These are phyloP conservation scores for Pseudogymnoascus destructans DNA, from an alignment of 2,329 filamentous ascomycete genomes.

Conservation along the genomic window DNA sequence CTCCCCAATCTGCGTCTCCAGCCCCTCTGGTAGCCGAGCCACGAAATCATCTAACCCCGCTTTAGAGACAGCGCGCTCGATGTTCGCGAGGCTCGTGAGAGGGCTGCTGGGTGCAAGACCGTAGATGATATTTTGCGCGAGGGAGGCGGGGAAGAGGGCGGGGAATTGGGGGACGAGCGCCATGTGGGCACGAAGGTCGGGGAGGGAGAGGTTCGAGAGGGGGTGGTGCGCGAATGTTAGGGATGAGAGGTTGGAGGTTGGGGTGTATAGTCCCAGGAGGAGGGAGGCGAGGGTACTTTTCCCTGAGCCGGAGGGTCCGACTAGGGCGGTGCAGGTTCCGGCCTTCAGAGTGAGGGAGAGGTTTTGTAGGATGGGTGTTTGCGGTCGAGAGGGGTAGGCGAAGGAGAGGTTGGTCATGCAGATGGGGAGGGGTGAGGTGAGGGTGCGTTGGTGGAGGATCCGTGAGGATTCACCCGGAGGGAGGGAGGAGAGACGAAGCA, in stretches of 20 bases:
- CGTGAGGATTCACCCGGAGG: conserved; percentile 24
- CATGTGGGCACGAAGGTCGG: conserved; percentile 18
- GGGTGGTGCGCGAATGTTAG: conserved; percentile 29
- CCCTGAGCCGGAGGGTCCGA: conserved; percentile 73
- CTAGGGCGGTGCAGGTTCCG: conserved; percentile 60
- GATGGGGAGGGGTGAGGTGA: not conserved
- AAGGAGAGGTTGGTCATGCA: conserved; percentile 36
- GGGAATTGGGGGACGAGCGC: conserved; percentile 18
- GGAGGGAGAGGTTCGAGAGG: conserved; percentile 26
- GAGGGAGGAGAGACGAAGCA: conserved; percentile 58
- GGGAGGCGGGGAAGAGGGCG: conserved; percentile 29
- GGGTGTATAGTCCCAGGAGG: conserved; percentile 56
- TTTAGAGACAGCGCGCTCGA: conserved; percentile 38
- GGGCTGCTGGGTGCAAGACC: conserved; percentile 48
- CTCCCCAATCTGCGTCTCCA: conserved; percentile 60
- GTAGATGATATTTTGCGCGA: conserved; percentile 34
- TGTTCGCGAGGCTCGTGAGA: conserved; percentile 30
- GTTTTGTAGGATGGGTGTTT: conserved; percentile 42
- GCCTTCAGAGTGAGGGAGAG: conserved; percentile 49
- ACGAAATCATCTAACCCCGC: conserved; percentile 44
- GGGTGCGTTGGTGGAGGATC: not conserved
- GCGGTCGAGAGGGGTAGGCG: conserved; percentile 49
- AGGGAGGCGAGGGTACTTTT: conserved; percentile 76
- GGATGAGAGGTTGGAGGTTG: conserved; percentile 25
- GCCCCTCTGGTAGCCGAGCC: conserved; percentile 49